Evolutionary conservation across 768 basidiomycete genomes (phyloP).

Genomic region (Kockovaella imperatae): DNA sequence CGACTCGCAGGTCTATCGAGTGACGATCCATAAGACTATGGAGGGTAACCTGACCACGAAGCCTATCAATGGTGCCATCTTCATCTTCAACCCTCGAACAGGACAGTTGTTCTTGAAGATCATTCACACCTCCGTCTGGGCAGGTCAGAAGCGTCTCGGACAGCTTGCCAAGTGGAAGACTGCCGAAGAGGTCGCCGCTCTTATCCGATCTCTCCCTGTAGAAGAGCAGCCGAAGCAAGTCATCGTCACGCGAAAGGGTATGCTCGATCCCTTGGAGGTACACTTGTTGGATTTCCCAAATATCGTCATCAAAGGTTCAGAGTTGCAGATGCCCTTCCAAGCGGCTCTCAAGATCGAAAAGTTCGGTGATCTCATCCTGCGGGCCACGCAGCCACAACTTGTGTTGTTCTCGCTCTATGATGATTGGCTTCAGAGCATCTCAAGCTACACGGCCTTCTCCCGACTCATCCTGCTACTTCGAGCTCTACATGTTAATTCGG

Average conservation of each 20-base stretch:
- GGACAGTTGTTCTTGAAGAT: conserved; percentile 98
- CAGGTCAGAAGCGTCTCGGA: conserved; percentile 98
- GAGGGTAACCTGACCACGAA: conserved; percentile 99
- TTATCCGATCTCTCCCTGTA: conserved; percentile 95
- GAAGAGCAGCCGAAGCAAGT: conserved; percentile 99
- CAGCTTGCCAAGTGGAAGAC: conserved; percentile 93
- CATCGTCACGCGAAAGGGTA: conserved; percentile 98
- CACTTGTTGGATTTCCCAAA: conserved; percentile 99
- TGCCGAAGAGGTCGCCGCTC: conserved; percentile 97
- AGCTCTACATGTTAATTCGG: conserved; percentile 96
- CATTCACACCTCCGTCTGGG: conserved; percentile 99
- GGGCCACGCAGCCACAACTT: conserved; percentile 4
- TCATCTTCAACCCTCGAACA: conserved; percentile 98
- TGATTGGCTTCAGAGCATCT: conserved; percentile 98
- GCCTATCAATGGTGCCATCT: conserved; percentile 85
- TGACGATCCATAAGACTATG: conserved; percentile 85
- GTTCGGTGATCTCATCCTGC: conserved; percentile 89
- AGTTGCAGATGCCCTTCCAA: conserved; percentile 97
- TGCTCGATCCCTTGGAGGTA: conserved; percentile 89
- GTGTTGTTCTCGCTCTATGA: conserved; percentile 97
- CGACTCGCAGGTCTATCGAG: conserved; percentile 98
- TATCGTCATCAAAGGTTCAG: conserved; percentile 99
- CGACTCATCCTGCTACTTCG: conserved; percentile 93
- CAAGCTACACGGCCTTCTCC: conserved; percentile 98
- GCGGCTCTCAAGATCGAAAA: conserved; percentile 99